Percentiles rank a stretch among this genome's conserved stretches.
Evolutionary conservation across 2,329 filamentous ascomycete genomes (phyloP).

Genomic region (Pyrenochaeta sp.): DNA sequence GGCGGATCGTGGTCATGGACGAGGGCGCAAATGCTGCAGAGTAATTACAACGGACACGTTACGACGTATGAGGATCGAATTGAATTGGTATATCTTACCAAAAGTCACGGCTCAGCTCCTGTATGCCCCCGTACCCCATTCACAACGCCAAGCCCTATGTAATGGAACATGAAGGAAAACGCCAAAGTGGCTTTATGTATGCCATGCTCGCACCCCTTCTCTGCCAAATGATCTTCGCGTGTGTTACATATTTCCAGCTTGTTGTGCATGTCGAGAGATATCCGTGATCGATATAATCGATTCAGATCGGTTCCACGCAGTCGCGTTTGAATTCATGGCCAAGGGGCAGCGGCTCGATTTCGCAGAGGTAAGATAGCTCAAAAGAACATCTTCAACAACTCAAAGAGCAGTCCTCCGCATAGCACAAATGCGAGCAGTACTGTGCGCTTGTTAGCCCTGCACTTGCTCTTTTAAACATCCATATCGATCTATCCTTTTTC

Average conservation of each 20-base stretch:
- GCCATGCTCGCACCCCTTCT: background rate
- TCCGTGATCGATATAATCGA: too few species aligned
- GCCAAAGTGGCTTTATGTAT: background rate
- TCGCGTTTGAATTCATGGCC: background rate
- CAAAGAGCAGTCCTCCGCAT: constrained; percentile 67
- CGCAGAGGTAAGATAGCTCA: constrained; percentile 14
- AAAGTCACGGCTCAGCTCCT: constrained; percentile 1
- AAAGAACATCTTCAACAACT: constrained; percentile 61
- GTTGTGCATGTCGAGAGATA: too few species aligned
- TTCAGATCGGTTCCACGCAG: too few species aligned
- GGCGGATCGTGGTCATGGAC: constrained; percentile 46
- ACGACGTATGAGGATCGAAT: constrained; percentile 3
- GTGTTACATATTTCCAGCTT: too few species aligned
- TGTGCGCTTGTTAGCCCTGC: constrained; percentile 34
- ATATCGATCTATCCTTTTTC: background rate
- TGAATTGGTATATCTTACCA: constrained; percentile 10
- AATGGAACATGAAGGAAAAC: background rate
- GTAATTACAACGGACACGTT: constrained; percentile 4
- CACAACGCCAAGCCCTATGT: constrained; percentile 9
- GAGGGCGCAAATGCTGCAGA: constrained; percentile 23
- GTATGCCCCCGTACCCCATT: background rate
- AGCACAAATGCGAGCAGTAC: constrained; percentile 70
- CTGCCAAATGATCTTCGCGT: background rate
- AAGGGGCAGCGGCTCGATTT: background rate
- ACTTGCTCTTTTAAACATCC: background rate